Percentiles rank a stretch among this genome's conserved stretches.
phyloP scores from a whole-genome alignment of 805 yeast genomes.

The Candida insectalens region DNA sequence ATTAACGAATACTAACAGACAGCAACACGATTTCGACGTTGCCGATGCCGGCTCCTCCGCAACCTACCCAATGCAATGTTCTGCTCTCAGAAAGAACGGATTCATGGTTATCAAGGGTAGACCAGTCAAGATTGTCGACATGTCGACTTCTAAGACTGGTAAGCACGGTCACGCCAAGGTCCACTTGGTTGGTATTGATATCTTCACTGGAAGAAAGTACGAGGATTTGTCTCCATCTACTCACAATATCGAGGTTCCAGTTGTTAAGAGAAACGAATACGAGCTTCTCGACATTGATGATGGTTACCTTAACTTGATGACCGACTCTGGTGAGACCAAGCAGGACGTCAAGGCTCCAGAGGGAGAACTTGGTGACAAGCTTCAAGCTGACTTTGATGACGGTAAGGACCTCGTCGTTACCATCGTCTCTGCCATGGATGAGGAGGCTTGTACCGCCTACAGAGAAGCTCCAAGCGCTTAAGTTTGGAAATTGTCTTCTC shows the following conservation, averaged over 20 bases:
- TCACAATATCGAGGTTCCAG: conserved; percentile 99
- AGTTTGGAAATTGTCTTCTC: no score
- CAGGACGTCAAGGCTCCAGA: conserved; percentile 98
- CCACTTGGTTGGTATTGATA: conserved; percentile 97
- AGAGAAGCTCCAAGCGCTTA: conserved; percentile 80
- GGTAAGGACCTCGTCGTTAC: conserved; percentile 97
- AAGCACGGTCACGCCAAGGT: conserved; percentile 99
- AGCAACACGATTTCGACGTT: conserved; percentile 88
- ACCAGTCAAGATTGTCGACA: conserved; percentile 99
- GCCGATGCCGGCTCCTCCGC: conserved; percentile 98
- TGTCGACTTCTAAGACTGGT: conserved; percentile 99
- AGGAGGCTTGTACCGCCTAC: conserved; percentile 97
- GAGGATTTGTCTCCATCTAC: conserved; percentile 99
- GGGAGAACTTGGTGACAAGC: conserved; percentile 90
- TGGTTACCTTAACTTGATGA: conserved; percentile 95
- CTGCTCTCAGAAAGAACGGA: conserved; percentile 99
- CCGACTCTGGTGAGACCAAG: conserved; percentile 96
- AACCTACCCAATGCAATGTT: conserved; percentile 99
- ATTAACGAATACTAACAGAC: not conserved
- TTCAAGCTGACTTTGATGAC: conserved; percentile 90
- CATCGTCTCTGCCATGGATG: conserved; percentile 97
- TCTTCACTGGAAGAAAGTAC: conserved; percentile 98
- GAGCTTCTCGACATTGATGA: conserved; percentile 98
- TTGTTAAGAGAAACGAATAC: conserved; percentile 91
- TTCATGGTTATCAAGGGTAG: conserved; percentile 97